Conservation (phyloP, 805 yeast genomes). For the Metschnikowia chrysomelidarum region DNA sequence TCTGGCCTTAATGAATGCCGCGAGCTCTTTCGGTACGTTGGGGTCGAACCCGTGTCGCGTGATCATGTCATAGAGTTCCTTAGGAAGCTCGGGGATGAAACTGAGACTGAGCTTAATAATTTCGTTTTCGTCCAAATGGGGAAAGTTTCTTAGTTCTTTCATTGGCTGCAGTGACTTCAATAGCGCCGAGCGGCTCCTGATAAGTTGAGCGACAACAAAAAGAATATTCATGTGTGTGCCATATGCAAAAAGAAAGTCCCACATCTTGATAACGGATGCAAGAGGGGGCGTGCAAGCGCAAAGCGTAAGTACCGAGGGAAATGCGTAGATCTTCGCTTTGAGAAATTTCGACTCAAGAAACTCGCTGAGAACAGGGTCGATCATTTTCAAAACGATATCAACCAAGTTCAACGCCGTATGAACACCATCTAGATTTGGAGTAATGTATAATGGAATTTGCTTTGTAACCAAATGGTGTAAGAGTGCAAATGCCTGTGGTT, state of each 20-base stretch:
- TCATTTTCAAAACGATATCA: constrained; percentile 66
- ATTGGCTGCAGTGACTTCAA: constrained; percentile 66
- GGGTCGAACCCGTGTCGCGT: constrained; percentile 62
- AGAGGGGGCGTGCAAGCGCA: constrained; percentile 89
- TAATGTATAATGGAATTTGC: constrained; percentile 75
- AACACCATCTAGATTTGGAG: constrained; percentile 77
- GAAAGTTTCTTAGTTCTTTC: constrained; percentile 70
- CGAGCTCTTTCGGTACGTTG: constrained; percentile 36
- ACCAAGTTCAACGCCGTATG: constrained; percentile 72
- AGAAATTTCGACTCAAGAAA: constrained; percentile 61
- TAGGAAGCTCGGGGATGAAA: constrained; percentile 73
- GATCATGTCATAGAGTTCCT: constrained; percentile 58
- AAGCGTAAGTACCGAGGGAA: constrained; percentile 77
- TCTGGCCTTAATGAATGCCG: constrained; percentile 14
- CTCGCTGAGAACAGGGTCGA: constrained; percentile 69
- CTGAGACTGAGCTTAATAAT: constrained; percentile 77
- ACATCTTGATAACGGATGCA: constrained; percentile 66
- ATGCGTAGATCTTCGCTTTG: constrained; percentile 83
- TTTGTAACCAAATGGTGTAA: constrained; percentile 59
- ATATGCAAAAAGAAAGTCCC: constrained; percentile 91
- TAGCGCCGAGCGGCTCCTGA: constrained; percentile 63
- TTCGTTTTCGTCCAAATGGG: constrained; percentile 66
- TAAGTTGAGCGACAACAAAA: constrained; percentile 79
- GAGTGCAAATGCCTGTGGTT: constrained; percentile 80
- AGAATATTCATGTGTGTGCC: constrained; percentile 87